These are phyloP conservation scores for Nothophytophthora sp. DNA, from an alignment of 352 stramenopile species.

Conservation along the genomic window DNA sequence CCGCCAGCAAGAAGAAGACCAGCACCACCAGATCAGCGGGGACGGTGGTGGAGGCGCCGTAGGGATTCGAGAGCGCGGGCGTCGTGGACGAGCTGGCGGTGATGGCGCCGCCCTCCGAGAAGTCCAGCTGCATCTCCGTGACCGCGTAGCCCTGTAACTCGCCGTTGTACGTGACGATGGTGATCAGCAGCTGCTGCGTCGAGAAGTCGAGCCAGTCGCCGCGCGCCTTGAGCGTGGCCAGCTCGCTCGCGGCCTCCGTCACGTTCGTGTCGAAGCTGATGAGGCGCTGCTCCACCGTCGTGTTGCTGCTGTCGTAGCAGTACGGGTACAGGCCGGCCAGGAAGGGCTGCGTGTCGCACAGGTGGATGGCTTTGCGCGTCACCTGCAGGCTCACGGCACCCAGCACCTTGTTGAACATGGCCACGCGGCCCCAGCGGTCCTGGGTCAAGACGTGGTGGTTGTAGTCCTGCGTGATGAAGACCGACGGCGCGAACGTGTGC, in stretches of 20 bases:
- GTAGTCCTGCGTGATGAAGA: slow-evolving; percentile 43
- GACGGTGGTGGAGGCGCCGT: background rate
- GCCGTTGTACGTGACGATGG: slow-evolving; percentile 32
- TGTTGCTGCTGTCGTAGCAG: slow-evolving; percentile 18
- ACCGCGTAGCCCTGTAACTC: slow-evolving; percentile 25
- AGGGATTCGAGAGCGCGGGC: background rate
- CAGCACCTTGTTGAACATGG: slow-evolving; percentile 30
- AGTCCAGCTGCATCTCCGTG: slow-evolving; percentile 16
- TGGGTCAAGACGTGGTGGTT: slow-evolving; percentile 25
- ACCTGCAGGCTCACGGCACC: slow-evolving; percentile 20
- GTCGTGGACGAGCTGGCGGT: slow-evolving; percentile 7
- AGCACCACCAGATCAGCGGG: background rate
- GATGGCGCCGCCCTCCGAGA: slow-evolving; percentile 23
- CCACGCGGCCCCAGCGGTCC: slow-evolving; percentile 13
- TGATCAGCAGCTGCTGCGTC: slow-evolving; percentile 26
- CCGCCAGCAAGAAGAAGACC: background rate
- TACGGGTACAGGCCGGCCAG: slow-evolving; percentile 21
- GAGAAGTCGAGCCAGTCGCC: slow-evolving; percentile 21
- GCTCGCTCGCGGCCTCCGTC: slow-evolving; percentile 1
- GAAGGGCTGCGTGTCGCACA: slow-evolving; percentile 11
- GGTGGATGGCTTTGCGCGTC: background rate
- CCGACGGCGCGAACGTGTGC: slow-evolving; percentile 29
- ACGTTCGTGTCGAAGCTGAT: slow-evolving; percentile 17
- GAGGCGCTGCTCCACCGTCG: slow-evolving; percentile 1
- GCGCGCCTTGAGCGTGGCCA: slow-evolving; percentile 9